These are phyloP conservation scores for Rhizopogon rudus DNA, from an alignment of 768 basidiomycete genomes.

Conservation along the genomic window DNA sequence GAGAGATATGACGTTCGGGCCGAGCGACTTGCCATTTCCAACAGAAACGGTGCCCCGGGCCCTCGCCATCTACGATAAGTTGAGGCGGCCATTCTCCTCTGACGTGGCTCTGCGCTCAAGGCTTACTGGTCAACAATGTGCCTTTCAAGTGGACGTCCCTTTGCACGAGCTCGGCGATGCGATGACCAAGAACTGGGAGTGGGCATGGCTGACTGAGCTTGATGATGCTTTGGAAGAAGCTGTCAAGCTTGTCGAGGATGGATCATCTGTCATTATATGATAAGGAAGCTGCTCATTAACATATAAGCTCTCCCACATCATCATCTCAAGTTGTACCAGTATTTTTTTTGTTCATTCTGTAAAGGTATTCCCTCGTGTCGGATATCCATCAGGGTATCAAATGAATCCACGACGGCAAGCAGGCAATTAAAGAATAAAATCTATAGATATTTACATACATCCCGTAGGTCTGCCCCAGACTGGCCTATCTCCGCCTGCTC, in stretches of 20 bases:
- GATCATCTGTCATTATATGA: not conserved
- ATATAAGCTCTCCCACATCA: not conserved
- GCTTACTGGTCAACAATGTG: constrained; percentile 11
- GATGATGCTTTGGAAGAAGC: constrained; percentile 18
- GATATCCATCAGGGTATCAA: not conserved
- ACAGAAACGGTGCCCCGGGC: constrained; percentile 36
- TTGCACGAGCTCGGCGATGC: constrained; percentile 35
- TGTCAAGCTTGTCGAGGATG: constrained; percentile 7
- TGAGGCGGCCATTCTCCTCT: constrained; percentile 43
- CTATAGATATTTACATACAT: constrained; percentile 28
- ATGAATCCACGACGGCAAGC: not conserved
- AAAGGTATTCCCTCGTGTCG: not conserved
- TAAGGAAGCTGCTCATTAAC: too few species aligned
- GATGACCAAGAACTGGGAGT: constrained; percentile 53
- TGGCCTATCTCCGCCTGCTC: constrained; percentile 44
- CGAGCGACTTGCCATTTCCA: too few species aligned
- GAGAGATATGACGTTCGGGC: too few species aligned
- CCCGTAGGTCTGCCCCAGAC: not conserved
- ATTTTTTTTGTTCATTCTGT: not conserved
- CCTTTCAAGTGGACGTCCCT: constrained; percentile 18
- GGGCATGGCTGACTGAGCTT: constrained; percentile 32
- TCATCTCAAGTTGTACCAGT: not conserved
- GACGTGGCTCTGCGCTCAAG: constrained; percentile 26
- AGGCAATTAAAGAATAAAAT: constrained; percentile 11
- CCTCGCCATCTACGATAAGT: constrained; percentile 41